Conservation (phyloP, 169 alveolate genomes). For the Plasmodium gaboni region DNA sequence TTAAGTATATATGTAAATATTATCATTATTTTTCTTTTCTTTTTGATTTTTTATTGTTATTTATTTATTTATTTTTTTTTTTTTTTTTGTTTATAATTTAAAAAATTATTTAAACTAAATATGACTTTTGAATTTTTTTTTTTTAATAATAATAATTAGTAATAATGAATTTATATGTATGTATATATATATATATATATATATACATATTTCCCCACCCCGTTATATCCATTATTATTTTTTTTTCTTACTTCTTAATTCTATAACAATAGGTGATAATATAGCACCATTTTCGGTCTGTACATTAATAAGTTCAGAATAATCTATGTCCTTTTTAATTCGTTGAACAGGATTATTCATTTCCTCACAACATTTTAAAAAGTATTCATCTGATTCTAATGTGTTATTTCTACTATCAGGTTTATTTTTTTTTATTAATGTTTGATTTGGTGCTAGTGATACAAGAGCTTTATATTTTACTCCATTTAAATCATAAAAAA, state of each 20-base stretch:
- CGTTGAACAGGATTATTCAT: conserved; percentile 52
- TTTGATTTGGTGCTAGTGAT: conserved; percentile 67
- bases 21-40: too few species aligned
- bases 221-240: background rate
- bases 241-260: conserved; percentile 46
- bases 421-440: conserved; percentile 56
- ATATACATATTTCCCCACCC: background rate
- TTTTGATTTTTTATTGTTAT: too few species aligned
- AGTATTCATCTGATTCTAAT: conserved; percentile 62
- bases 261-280: conserved; percentile 28
- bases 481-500: conserved; percentile 64
- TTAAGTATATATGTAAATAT: too few species aligned
- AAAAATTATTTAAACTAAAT: too few species aligned
- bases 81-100: background rate
- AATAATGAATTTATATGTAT: background rate
- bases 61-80: background rate
- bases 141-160: too few species aligned
- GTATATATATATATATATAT: background rate
- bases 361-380: conserved; percentile 74
- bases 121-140: too few species aligned
- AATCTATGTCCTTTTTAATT: conserved; percentile 37
- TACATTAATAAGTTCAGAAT: conserved; percentile 62
- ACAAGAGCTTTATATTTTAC: conserved; percentile 57
- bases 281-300: conserved; percentile 53
- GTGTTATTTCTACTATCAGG: conserved; percentile 65